A percentile compares a stretch with the other conserved stretches of the same genome.
Evolutionary conservation across 2,329 filamentous ascomycete genomes (phyloP).

Genomic region (Lecanicillium sp.): DNA sequence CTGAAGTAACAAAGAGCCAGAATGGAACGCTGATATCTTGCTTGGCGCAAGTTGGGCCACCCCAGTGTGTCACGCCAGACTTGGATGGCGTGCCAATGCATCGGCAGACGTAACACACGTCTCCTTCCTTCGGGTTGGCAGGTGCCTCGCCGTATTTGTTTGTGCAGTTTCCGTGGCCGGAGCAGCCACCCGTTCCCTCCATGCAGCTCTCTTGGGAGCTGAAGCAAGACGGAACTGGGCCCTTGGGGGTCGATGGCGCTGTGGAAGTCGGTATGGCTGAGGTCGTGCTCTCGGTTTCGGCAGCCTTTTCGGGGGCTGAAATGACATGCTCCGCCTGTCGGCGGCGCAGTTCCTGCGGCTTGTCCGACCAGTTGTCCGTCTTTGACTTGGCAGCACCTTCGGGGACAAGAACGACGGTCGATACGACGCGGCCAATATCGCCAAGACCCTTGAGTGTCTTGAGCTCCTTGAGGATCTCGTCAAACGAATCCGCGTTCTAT

Average conservation of each 20-base stretch:
- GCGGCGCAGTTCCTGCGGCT: constrained; percentile 35
- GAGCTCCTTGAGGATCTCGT: constrained; percentile 33
- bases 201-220: constrained; percentile 59
- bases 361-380: constrained; percentile 31
- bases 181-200: constrained; percentile 68
- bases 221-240: constrained; percentile 66
- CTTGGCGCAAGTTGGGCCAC: constrained; percentile 82
- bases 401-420: constrained; percentile 48
- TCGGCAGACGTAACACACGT: constrained; percentile 68
- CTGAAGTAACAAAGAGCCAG: constrained; percentile 75
- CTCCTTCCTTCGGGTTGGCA: constrained; percentile 16
- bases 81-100: constrained; percentile 57
- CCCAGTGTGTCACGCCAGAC: constrained; percentile 65
- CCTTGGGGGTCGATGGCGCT: constrained; percentile 27
- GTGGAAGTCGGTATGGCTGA: constrained; percentile 16
- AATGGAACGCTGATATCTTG: constrained; percentile 83
- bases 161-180: constrained; percentile 70
- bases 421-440: constrained; percentile 44
- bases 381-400: constrained; percentile 30
- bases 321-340: constrained; percentile 43
- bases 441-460: constrained; percentile 37
- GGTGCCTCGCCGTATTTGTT: constrained; percentile 45
- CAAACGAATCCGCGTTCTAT: constrained; percentile 24
- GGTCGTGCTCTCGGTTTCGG: constrained; percentile 14
- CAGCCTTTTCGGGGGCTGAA: constrained; percentile 22